Evolutionary conservation across 352 stramenopile species (phyloP).

Genomic region (Thalassiosira sp.): DNA sequence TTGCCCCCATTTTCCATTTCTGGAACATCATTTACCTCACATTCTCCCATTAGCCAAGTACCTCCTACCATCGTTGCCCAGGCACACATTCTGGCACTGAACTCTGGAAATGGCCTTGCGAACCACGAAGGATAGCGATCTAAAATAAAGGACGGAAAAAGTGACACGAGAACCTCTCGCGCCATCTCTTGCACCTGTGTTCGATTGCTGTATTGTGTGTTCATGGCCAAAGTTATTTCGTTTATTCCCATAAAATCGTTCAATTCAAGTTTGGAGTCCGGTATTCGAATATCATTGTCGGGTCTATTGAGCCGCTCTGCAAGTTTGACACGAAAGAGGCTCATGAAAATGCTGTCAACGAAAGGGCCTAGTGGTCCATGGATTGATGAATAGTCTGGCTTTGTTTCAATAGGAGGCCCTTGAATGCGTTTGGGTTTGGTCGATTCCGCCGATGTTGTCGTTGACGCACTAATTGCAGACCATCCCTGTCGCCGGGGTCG

Average conservation of each 20-base stretch:
- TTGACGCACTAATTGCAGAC: constrained; percentile 1
- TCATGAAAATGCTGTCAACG: constrained; percentile 68
- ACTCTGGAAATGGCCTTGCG: constrained; percentile 73
- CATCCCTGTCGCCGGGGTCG: neutral
- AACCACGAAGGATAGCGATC: constrained; percentile 73
- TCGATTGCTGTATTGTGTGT: constrained; percentile 59
- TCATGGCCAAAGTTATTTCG: constrained; percentile 70
- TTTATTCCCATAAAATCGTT: constrained; percentile 73
- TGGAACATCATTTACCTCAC: constrained; percentile 75
- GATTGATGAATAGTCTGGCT: constrained; percentile 75
- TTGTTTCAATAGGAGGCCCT: constrained; percentile 64
- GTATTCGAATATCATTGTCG: constrained; percentile 21
- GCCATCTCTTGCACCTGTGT: constrained; percentile 59
- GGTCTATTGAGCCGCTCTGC: constrained; percentile 49
- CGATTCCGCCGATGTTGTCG: constrained; percentile 2
- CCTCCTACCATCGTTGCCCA: constrained; percentile 69
- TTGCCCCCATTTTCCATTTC: constrained; percentile 47
- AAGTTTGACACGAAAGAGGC: constrained; percentile 69
- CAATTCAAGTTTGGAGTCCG: constrained; percentile 47
- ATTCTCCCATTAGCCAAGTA: constrained; percentile 84
- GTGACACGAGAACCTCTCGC: constrained; percentile 60
- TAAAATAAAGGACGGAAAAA: constrained; percentile 78
- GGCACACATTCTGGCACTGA: constrained; percentile 80
- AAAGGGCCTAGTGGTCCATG: constrained; percentile 66
- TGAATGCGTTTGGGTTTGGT: constrained; percentile 27